Evolutionary conservation across 371 early-diverging fungal genomes (phyloP).

Genomic region (Mortierella sp.): DNA sequence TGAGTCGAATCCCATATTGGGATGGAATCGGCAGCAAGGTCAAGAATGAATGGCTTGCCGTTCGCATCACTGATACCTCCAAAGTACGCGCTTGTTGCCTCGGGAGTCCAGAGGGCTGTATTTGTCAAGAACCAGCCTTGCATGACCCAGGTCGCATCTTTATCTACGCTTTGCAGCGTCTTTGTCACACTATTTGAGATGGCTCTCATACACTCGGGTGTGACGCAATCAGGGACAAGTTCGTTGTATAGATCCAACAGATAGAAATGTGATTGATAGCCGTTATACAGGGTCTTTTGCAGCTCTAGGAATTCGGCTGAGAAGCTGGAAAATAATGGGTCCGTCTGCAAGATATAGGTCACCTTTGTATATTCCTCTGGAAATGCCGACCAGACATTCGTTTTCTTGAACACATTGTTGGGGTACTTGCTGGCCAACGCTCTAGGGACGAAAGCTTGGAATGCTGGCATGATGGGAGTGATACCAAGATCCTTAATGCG

Average conservation of each 20-base stretch:
- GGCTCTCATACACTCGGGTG: constrained; percentile 29
- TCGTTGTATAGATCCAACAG: constrained; percentile 53
- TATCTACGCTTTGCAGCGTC: constrained; percentile 32
- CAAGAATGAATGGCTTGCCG: constrained; percentile 30
- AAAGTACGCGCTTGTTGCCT: constrained; percentile 30
- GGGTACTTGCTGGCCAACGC: constrained; percentile 30
- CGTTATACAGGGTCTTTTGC: constrained; percentile 38
- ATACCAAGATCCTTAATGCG: constrained; percentile 34
- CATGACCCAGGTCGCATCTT: constrained; percentile 51
- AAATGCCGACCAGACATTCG: constrained; percentile 39
- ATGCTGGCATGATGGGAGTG: constrained; percentile 41
- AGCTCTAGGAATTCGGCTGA: constrained; percentile 27
- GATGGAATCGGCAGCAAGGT: constrained; percentile 34
- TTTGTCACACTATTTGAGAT: constrained; percentile 31
- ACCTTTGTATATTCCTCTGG: constrained; percentile 31
- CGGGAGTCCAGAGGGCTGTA: constrained; percentile 30
- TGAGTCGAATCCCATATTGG: constrained; percentile 27
- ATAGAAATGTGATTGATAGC: constrained; percentile 28
- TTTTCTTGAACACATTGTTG: constrained; percentile 29
- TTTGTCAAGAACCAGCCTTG: constrained; percentile 50
- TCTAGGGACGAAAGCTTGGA: constrained; percentile 46
- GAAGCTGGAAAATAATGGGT: constrained; percentile 35
- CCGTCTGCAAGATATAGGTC: constrained; percentile 44
- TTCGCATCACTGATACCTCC: constrained; percentile 33
- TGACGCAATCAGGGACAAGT: constrained; percentile 32